phyloP scores from a whole-genome alignment of 331 rosid genomes.

The Prunus yedoensis region DNA sequence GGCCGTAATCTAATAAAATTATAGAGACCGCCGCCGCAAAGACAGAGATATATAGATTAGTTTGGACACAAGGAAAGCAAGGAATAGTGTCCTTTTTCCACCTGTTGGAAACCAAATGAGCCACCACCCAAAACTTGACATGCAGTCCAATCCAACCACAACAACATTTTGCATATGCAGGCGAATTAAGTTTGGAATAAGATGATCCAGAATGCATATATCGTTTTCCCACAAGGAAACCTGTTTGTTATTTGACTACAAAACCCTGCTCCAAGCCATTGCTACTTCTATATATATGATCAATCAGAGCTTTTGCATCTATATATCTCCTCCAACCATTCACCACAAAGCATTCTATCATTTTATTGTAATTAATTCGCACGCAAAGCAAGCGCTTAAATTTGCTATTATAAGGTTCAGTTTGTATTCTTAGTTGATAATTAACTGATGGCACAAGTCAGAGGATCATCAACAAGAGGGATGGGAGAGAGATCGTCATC shows the following conservation, averaged over 20 bases:
- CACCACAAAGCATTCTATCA: background rate
- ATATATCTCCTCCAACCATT: background rate
- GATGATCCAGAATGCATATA: slow-evolving; percentile 17
- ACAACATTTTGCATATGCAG: background rate
- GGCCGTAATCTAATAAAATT: no score
- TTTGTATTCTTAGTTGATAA: background rate
- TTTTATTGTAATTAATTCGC: background rate
- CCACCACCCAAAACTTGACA: slow-evolving; percentile 25
- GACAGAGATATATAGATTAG: background rate
- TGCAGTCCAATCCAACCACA: slow-evolving; percentile 11
- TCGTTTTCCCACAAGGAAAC: slow-evolving; percentile 40
- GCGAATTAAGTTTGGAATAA: slow-evolving; percentile 62
- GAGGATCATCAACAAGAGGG: slow-evolving; percentile 21
- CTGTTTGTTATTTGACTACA: background rate
- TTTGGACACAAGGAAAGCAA: slow-evolving; percentile 44
- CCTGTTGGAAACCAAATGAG: slow-evolving; percentile 27
- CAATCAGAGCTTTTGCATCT: background rate
- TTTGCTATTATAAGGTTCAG: background rate
- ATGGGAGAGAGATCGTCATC: slow-evolving; percentile 13
- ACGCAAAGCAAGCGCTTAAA: background rate
- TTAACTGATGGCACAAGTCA: slow-evolving; percentile 40
- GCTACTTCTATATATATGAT: background rate
- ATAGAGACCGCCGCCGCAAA: background rate
- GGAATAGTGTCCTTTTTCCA: slow-evolving; percentile 34
- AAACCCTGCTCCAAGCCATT: no score